Base-by-base conservation (phyloP, 176 grass and related monocot species). In the Hsuehochloa calcarea region DNA sequence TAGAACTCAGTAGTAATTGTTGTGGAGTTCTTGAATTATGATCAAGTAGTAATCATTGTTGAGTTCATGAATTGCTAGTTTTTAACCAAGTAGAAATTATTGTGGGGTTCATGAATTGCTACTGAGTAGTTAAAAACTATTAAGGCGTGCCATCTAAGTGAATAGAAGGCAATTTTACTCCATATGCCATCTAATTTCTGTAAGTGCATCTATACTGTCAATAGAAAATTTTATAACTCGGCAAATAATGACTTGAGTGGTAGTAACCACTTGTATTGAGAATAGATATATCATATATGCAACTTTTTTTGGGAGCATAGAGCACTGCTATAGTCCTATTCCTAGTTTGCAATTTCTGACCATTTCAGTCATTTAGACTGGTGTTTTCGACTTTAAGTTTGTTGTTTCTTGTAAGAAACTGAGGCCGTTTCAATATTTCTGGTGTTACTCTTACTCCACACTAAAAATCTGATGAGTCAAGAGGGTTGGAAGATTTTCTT, bases 31-130 rank as follows among this genome's bases (percentile, higher is more conserved):
- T 34, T 69, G 62, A 58, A 70, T 70, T 59, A 35, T 14, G 58
- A 38, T 5, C 2, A 59, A n/a, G 13, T 81, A 25, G 29, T 16
- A 83, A n/a, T 5, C 37, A 1, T 19, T 38, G 2, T 51, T 13
- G 17, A 55, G 7, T 69, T 55, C 65, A 66, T 81, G 62, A 58
- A 70, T 70, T 81, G n/a, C 22, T 70, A 40, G 51, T 54, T 74
- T 34, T 11, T 3, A 34, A 35, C 9, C 3, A 58, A 47, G 8
- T 74, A 39, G 29, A 25, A 84, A 23, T 8, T 47, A 1, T 29
- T 37, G 1, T 50, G 29, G 9, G 54, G 6, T 68, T 68, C 64
- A 49, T 80, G 43, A 56, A 81, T 70, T 70, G 14, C 22, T 70
- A 40, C 14, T 8, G 15, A 9, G 7, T 69, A 68, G 51, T 20